Conservation (phyloP, 2,329 filamentous ascomycete genomes). For the Fusarium sp. region DNA sequence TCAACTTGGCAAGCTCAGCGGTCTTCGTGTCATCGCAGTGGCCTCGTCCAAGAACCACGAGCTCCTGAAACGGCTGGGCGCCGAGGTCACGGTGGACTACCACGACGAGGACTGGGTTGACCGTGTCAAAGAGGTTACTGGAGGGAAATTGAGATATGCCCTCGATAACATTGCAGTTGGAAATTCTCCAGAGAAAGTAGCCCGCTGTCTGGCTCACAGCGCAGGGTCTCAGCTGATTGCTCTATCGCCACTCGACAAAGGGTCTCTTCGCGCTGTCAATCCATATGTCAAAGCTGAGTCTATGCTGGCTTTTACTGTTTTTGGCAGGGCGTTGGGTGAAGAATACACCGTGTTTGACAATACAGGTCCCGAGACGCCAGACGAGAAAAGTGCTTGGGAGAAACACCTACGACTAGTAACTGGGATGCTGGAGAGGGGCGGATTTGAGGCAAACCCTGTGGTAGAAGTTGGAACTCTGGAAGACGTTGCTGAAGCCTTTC, state of each 20-base stretch:
- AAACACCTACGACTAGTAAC: background rate
- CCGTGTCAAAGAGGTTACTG: background rate
- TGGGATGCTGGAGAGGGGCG: background rate
- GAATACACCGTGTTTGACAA: background rate
- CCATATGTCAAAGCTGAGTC: background rate
- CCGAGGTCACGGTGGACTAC: background rate
- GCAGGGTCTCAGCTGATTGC: background rate
- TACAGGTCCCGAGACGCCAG: background rate
- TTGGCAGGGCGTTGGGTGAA: background rate
- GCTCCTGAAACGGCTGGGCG: background rate
- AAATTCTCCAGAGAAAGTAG: background rate
- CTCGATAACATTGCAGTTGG: background rate
- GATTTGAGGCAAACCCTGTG: background rate
- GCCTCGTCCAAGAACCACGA: background rate
- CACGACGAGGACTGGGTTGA: background rate
- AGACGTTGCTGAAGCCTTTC: background rate
- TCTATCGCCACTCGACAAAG: background rate
- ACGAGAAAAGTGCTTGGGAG: background rate
- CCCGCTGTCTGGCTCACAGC: background rate
- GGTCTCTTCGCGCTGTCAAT: background rate
- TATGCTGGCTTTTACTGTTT: slow-evolving; percentile 1
- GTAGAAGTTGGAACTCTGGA: background rate
- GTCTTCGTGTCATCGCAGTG: background rate
- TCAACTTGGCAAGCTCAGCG: background rate
- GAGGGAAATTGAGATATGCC: background rate